Evolutionary conservation across 306 rosid genomes (phyloP), one percentile per base, ranked within the genome.

Genomic region (Lathyrus aphaca): DNA sequence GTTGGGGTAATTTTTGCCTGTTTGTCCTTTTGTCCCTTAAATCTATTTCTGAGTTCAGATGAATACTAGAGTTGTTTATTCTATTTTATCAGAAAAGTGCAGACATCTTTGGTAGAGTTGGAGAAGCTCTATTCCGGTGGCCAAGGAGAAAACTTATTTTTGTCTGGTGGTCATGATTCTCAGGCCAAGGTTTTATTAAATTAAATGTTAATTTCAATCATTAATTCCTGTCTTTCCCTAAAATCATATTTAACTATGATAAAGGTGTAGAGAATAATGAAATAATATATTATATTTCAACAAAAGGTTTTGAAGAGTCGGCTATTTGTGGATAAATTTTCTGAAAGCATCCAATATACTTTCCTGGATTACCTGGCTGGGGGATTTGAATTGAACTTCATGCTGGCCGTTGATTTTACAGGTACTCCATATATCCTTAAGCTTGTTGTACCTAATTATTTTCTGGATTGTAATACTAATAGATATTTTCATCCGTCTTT

Each of bases 331-430:
- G 99, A 95, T 50, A 89, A 70, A 79, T 84, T 81, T 86, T 23
- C 76, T 51, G 91, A 84, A 85, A 86, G 80, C 50, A 64, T 89
- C 44, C 95, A 89, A 75, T 81, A 87, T 73, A 91, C 95, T 64
- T 95, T 95, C 82, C 82, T 95, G 63, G 99, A 91, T 87, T 95
- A 89, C 86, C 83, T 95, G 87, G 84, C 92, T 29, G 96, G 85
- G 72, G 99, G 97, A 44, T 86, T 82, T 83, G 95, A 91, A 82
- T 76, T 95, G 85, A 95, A 86, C 82, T 91, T 95, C 81, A 91
- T 95, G 99, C 93, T 87, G 69, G 97, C 97, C 66, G 66, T 95
- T 69, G 99, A 95, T 86, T 95, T 87, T 76, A 95, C 99, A 66
- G 99, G 99, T 95, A 68, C 30, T 35, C 32, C 35, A 53, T 35